Evolutionary conservation across 164 flowering plant species (phyloP).

Genomic region (Taxillus chinensis): DNA sequence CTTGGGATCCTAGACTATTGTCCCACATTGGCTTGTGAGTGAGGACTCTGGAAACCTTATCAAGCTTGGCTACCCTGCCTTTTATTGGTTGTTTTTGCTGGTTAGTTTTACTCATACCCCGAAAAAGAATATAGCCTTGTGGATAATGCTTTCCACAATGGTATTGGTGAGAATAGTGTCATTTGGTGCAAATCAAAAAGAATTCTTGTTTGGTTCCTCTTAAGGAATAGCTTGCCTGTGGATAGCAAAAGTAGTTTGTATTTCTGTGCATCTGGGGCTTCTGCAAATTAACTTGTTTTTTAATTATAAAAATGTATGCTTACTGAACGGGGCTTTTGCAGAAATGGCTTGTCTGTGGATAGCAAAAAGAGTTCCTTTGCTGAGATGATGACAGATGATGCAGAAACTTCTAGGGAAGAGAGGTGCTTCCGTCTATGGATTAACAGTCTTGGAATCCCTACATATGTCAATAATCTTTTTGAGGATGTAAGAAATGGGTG

Average conservation of each 20-base stretch:
- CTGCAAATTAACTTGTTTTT: background rate
- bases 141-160: background rate
- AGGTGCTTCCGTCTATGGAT: conserved; percentile 55
- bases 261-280: too few relatives aligned
- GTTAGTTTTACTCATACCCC: too few relatives aligned
- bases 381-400: conserved; percentile 58
- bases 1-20: too few relatives aligned
- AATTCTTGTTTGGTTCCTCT: too few relatives aligned
- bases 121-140: background rate
- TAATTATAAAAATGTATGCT: background rate
- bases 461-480: conserved; percentile 38
- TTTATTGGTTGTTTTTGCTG: too few relatives aligned
- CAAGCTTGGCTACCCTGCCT: too few relatives aligned
- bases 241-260: too few relatives aligned
- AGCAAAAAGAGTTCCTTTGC: conserved; percentile 28
- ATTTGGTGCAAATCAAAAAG: too few relatives aligned
- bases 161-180: too few relatives aligned
- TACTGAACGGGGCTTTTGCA: conserved; percentile 10
- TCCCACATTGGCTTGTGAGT: too few relatives aligned
- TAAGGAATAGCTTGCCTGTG: too few relatives aligned
- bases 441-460: conserved; percentile 42
- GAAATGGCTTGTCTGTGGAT: conserved; percentile 42
- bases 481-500: conserved; percentile 59
- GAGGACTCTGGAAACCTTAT: too few relatives aligned
- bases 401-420: conserved; percentile 47